Evolutionary conservation across 345 rosid genomes (phyloP), one percentile per base, ranked within the genome.

Genomic region (Pistacia integerrima): DNA sequence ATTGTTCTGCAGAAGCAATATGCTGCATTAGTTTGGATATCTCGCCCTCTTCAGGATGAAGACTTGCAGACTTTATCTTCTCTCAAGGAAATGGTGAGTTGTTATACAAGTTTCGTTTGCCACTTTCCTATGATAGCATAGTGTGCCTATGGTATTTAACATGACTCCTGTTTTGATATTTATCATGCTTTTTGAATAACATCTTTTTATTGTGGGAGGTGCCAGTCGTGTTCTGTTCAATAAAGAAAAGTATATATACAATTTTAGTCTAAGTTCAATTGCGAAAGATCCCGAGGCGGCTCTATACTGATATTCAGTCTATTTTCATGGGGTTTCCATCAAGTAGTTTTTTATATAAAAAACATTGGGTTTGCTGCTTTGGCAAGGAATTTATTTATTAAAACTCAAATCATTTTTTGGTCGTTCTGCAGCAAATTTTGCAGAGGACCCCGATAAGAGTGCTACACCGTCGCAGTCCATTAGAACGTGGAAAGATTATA

Each of bases 401-500:
- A 38, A 51, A 36, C 46, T 41, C 46, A 41, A 36, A 41, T 7
- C 46, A 41, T 41, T 0, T 5, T 41, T 7, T 7, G 8, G 46
- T 41, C 8, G 6, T 41, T 8, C 46, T 41, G 77, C 87, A 94
- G 98, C 73, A 86, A 84, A 77, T 95, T 79, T 77, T 88, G 86
- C 99, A 95, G 85, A 87, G 86, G 82, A 95, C 98, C 30, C 99
- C 99, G 52, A 46, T 95, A 61, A 88, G 99, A 79, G 99, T 95
- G 84, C 99, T 95, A 76, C 99, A 93, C 77, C 97, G 97, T 58
- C 89, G 99, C 64, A 95, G 99, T 88, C 98, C 97, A 58, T 70
- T 95, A 80, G 97, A 89, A 48, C 98, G 99, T 10, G 89, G 85
- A 77, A 95, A 89, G 84, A 83, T 80, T 49, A 90, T 95, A 72